Percentiles rank a stretch among this genome's conserved stretches.
phyloP scores from a whole-genome alignment of 2,329 filamentous ascomycete genomes.

The Anthostomella pinea region DNA sequence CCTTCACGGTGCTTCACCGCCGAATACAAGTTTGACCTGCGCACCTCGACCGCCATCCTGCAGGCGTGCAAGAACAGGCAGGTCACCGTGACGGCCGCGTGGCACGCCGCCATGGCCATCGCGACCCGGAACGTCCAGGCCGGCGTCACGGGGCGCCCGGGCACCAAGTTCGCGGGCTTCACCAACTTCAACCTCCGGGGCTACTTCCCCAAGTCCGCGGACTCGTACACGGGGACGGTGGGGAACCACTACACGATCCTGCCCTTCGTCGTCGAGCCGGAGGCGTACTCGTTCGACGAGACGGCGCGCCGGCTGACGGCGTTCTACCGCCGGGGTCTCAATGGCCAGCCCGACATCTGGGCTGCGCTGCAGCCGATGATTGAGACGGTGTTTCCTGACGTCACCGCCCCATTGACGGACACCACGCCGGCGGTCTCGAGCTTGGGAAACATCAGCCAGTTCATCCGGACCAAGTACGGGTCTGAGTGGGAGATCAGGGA shows the following conservation, averaged over 20 bases:
- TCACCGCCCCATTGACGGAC: background rate
- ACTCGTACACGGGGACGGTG: background rate
- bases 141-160: background rate
- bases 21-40: background rate
- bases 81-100: background rate
- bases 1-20: background rate
- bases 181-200: slow-evolving; percentile 1
- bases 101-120: background rate
- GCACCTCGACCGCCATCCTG: background rate
- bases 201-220: slow-evolving; percentile 1
- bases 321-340: slow-evolving; percentile 2
- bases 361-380: slow-evolving; percentile 2
- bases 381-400: background rate
- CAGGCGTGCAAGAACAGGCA: background rate
- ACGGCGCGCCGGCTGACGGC: background rate
- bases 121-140: background rate
- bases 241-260: slow-evolving; percentile 2
- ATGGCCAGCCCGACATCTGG: background rate
- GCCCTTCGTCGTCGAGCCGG: background rate
- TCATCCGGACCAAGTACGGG: background rate
- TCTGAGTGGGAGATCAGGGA: background rate
- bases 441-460: background rate
- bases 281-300: background rate
- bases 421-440: slow-evolving; percentile 3
- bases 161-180: slow-evolving; percentile 1